Evolutionary conservation across 2,329 filamentous ascomycete genomes (phyloP), one percentile per base, ranked within the genome.

Genomic region (Fusarium transvaalense): DNA sequence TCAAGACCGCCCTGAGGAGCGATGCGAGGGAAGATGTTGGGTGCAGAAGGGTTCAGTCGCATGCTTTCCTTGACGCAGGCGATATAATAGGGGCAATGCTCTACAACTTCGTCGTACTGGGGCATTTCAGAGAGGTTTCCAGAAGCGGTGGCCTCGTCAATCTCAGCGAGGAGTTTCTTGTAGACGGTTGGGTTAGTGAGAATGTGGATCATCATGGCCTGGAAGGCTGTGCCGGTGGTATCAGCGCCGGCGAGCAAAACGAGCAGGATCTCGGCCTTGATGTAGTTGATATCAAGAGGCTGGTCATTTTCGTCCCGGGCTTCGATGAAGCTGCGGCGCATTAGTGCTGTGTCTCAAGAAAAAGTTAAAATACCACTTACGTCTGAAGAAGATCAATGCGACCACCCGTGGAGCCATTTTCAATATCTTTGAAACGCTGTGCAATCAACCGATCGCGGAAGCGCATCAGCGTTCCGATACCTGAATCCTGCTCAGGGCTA

Each of bases 401-500:
- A 2, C 79, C 80, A 8, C 76, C 71, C 1, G 79, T 77, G 12
- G 82, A 84, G 2, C 82, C 84, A 6, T 77, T 73, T 50, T 82
- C 78, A 21, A 87, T 79, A 52, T 86, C 83, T 27, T 79, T 74
- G 25, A 82, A 75, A 1, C 86, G 80, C 64, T 86, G 76, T 23
- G 76, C 71, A 57, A 88, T 82, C 3, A 88, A 78, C 27, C 80
- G 79, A 66, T 89, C 86, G 6, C 86, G 83, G 74, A 88, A 88
- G 10, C 84, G 79, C 85, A 88, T 88, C 56, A 88, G 71, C 2
- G 81, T 82, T 1, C 86, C 86, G 34, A 88, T 86, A 1, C 85
- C 86, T 14, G 80, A 83, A 38, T 85, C 76, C 34, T 88, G 82
- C 46, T 86, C 81, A 0, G 86, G 85, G 13, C 68, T 72, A 45